Evolutionary conservation across 202 grass and related monocot species (phyloP).

Genomic region (Carex arenaria): DNA sequence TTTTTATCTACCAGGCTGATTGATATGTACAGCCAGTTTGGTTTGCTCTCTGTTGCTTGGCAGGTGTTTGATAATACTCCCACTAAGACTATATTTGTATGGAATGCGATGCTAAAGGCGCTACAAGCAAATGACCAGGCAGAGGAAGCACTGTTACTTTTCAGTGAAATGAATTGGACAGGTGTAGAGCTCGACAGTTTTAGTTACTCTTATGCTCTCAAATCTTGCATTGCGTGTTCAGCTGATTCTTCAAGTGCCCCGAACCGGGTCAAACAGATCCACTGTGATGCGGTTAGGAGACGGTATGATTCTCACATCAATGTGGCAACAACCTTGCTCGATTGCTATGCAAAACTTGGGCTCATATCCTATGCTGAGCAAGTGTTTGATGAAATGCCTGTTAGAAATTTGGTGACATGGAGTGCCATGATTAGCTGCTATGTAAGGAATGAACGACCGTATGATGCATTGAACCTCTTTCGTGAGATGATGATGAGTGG

Average conservation of each 20-base stretch:
- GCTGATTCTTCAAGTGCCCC: conserved; percentile 35
- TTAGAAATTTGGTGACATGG: conserved; percentile 75
- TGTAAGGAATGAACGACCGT: conserved; percentile 62
- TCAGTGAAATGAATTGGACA: conserved; percentile 45
- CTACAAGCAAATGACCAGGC: conserved; percentile 51
- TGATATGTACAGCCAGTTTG: conserved; percentile 49
- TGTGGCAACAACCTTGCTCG: conserved; percentile 75
- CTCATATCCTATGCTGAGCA: conserved; percentile 31
- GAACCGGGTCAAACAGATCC: conserved; percentile 57
- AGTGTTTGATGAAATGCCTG: conserved; percentile 54
- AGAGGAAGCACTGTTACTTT: conserved; percentile 47
- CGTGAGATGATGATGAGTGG: conserved; percentile 51
- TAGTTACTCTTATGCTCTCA: conserved; percentile 19
- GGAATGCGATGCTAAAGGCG: conserved; percentile 74
- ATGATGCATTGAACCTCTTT: conserved; percentile 65
- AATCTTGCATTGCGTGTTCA: conserved; percentile 62
- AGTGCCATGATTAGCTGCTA: conserved; percentile 90
- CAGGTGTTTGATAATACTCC: conserved; percentile 24
- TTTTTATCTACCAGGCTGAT: conserved; percentile 74
- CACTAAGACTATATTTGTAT: conserved; percentile 61
- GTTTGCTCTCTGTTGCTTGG: conserved; percentile 44
- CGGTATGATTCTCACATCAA: conserved; percentile 33
- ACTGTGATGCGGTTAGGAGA: conserved; percentile 37
- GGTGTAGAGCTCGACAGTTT: background rate
- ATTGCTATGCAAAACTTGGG: conserved; percentile 83